phyloP scores from a whole-genome alignment of 345 rosid species.

The Murraya paniculata region DNA sequence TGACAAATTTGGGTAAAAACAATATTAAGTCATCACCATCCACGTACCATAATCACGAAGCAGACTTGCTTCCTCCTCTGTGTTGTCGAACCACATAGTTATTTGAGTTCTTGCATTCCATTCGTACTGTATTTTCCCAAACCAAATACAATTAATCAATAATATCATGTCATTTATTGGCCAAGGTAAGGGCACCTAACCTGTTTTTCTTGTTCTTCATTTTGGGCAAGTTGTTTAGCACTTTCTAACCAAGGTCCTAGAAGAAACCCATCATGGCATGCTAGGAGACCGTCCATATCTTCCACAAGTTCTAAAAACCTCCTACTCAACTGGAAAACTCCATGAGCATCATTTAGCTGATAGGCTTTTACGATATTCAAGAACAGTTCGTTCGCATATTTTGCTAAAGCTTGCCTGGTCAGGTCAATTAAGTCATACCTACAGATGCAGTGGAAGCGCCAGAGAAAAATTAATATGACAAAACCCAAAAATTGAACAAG shows the following conservation, averaged over 20 bases:
- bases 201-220: conserved; percentile 47
- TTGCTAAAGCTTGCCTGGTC: conserved; percentile 68
- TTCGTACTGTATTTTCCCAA: conserved; percentile 43
- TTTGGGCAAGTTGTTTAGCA: conserved; percentile 55
- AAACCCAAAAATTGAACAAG: background rate
- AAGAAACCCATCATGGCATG: conserved; percentile 62
- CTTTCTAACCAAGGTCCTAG: conserved; percentile 77
- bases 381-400: conserved; percentile 61
- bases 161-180: too few relatives aligned
- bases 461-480: background rate
- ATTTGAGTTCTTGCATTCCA: conserved; percentile 81
- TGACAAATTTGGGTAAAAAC: background rate
- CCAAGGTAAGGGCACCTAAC: conserved; percentile 19
- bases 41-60: conserved; percentile 61
- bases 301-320: conserved; percentile 57
- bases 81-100: conserved; percentile 81
- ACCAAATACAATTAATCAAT: background rate
- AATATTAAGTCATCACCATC: background rate
- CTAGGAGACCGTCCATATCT: conserved; percentile 55
- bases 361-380: conserved; percentile 48
- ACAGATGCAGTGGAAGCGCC: conserved; percentile 8
- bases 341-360: conserved; percentile 30
- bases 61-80: conserved; percentile 63
- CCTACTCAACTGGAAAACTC: conserved; percentile 33
- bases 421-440: conserved; percentile 70